Conservation (phyloP, 2,329 filamentous ascomycete species). For the Metarhizium album region DNA sequence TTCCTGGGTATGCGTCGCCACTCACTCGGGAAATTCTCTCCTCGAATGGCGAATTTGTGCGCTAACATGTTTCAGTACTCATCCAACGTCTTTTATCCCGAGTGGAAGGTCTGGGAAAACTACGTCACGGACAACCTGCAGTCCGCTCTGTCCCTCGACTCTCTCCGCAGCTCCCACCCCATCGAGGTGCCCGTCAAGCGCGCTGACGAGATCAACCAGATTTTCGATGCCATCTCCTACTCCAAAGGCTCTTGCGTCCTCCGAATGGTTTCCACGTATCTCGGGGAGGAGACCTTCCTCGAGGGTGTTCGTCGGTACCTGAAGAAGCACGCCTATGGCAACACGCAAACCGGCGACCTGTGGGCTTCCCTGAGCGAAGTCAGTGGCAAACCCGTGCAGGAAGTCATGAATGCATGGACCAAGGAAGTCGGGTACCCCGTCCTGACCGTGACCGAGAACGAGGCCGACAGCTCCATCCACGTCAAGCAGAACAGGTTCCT, state of each 20-base stretch:
- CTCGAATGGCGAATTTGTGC: no score
- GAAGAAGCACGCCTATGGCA: conserved; percentile 93
- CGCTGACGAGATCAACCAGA: conserved; percentile 94
- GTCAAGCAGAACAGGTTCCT: conserved; percentile 94
- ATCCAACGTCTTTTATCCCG: conserved; percentile 89
- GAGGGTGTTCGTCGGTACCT: conserved; percentile 85
- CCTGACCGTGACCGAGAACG: conserved; percentile 62
- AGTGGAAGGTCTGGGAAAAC: conserved; percentile 96
- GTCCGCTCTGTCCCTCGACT: conserved; percentile 77
- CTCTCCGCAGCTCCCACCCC: conserved; percentile 85
- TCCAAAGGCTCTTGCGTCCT: conserved; percentile 93
- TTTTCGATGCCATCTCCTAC: conserved; percentile 96
- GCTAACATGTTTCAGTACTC: conserved; percentile 45
- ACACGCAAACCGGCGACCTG: conserved; percentile 82
- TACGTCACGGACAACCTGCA: conserved; percentile 92
- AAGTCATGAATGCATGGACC: conserved; percentile 93
- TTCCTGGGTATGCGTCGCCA: conserved; percentile 18
- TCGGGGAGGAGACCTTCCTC: conserved; percentile 87
- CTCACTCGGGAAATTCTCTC: no score
- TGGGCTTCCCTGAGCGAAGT: conserved; percentile 82
- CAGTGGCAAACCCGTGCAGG: conserved; percentile 80
- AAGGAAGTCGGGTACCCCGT: conserved; percentile 94
- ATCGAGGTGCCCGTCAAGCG: conserved; percentile 95
- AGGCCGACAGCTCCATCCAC: conserved; percentile 60
- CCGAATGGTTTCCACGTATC: conserved; percentile 92